A percentile compares a stretch with the other conserved stretches of the same genome.
Evolutionary conservation across 2,329 filamentous ascomycete species (phyloP).

Genomic region (Aspergillus sp.): DNA sequence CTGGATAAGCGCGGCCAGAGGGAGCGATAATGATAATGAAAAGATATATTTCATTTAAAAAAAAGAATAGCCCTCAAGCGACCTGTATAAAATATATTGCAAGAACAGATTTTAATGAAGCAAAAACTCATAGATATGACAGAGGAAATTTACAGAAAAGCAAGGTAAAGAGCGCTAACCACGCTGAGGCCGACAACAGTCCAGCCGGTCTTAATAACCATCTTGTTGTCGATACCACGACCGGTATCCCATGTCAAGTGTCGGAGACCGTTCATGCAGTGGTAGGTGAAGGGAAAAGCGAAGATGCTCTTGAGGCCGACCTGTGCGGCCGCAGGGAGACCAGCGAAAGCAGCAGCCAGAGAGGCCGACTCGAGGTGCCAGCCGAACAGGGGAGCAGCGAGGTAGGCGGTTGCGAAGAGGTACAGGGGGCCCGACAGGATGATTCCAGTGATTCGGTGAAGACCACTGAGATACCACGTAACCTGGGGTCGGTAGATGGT

Average conservation of each 20-base stretch:
- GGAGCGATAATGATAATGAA: neutral
- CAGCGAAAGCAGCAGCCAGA: constrained; percentile 64
- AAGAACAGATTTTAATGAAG: constrained; percentile 27
- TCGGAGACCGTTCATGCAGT: constrained; percentile 67
- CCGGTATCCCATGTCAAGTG: constrained; percentile 72
- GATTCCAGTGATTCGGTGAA: constrained; percentile 83
- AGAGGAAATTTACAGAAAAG: constrained; percentile 41
- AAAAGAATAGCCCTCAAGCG: constrained; percentile 23
- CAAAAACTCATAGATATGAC: constrained; percentile 33
- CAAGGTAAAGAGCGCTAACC: constrained; percentile 49
- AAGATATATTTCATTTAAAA: constrained; percentile 17
- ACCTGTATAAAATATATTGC: constrained; percentile 25
- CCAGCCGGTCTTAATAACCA: constrained; percentile 67
- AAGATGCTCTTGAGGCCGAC: constrained; percentile 58
- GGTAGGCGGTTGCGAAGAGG: constrained; percentile 76
- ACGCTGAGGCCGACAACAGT: constrained; percentile 58
- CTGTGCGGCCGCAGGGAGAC: constrained; percentile 61
- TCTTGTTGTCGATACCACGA: constrained; percentile 60
- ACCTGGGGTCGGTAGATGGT: constrained; percentile 82
- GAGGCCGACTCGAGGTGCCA: constrained; percentile 67
- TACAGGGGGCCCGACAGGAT: constrained; percentile 73
- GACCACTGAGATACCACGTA: constrained; percentile 74
- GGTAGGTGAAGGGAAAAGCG: constrained; percentile 67
- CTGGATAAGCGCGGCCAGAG: neutral
- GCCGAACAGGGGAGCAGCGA: constrained; percentile 73